Percentiles rank a stretch among this genome's conserved stretches.
Conservation (phyloP, 2,329 filamentous ascomycete genomes). For the Ophiostoma ulmi region DNA sequence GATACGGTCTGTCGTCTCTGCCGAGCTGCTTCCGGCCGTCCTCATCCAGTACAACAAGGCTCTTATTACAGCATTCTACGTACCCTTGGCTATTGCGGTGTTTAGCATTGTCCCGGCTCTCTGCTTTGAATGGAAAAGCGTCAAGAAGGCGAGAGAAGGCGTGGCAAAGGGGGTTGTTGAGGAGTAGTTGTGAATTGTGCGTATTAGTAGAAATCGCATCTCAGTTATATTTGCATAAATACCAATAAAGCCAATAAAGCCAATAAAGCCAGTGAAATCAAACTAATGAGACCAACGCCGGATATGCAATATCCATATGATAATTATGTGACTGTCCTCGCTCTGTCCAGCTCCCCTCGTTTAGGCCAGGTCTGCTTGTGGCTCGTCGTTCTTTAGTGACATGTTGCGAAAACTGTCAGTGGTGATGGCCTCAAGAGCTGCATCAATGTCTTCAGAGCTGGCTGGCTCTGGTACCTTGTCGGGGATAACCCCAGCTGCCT, state of each 20-base stretch:
- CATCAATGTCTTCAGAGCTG: slow-evolving; percentile 13
- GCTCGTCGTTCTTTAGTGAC: slow-evolving; percentile 34
- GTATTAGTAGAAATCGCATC: neutral
- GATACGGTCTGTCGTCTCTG: slow-evolving; percentile 11
- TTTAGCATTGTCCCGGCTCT: slow-evolving; percentile 50
- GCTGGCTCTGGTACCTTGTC: neutral
- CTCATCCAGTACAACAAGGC: slow-evolving; percentile 53
- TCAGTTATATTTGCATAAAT: neutral
- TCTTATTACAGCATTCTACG: slow-evolving; percentile 53
- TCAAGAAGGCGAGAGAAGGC: slow-evolving; percentile 30
- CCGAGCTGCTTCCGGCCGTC: slow-evolving; percentile 24
- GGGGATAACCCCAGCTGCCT: slow-evolving; percentile 40
- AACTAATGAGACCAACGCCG: neutral
- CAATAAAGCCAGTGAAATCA: neutral
- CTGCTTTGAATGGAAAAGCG: slow-evolving; percentile 53
- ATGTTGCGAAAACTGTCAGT: slow-evolving; percentile 32
- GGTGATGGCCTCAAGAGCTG: slow-evolving; percentile 22
- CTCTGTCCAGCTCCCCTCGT: too few species aligned
- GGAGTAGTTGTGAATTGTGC: neutral
- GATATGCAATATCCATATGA: neutral
- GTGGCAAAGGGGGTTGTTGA: neutral
- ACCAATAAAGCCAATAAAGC: neutral
- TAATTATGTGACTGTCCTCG: neutral
- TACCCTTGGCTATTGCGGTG: slow-evolving; percentile 49
- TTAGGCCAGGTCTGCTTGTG: slow-evolving; percentile 1